A percentile compares a stretch with the other conserved stretches of the same genome.
phyloP scores from a whole-genome alignment of 805 yeast species.

The Cyberlindnera veronae region DNA sequence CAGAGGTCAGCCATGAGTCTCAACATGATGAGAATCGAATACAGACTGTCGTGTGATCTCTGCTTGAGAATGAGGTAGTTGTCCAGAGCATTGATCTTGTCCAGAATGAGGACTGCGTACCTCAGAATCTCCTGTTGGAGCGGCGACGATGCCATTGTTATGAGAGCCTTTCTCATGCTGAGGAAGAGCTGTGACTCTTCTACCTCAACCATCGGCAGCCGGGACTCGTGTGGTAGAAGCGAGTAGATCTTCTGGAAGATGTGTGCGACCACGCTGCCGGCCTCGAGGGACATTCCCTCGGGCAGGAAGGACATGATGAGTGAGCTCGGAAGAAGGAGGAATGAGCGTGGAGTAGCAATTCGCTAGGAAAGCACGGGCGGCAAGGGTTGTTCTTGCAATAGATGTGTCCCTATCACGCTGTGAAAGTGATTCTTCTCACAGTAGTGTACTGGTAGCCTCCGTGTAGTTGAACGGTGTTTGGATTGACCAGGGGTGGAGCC shows the following conservation, averaged over 20 bases:
- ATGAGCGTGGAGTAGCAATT: not conserved
- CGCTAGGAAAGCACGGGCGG: no score
- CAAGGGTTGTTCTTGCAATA: not conserved
- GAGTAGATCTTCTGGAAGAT: slow-evolving; percentile 33
- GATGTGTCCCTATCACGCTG: not conserved
- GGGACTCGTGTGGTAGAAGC: slow-evolving; percentile 36
- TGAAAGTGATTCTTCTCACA: not conserved
- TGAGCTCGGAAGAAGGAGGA: not conserved
- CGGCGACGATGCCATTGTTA: slow-evolving; percentile 28
- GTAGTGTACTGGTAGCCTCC: no score
- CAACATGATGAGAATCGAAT: slow-evolving; percentile 35
- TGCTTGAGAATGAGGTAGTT: slow-evolving; percentile 26
- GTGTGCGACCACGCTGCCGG: slow-evolving; percentile 32
- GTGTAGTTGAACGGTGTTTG: no score
- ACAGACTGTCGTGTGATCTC: slow-evolving; percentile 26
- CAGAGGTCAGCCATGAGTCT: slow-evolving; percentile 39
- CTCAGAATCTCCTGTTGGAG: slow-evolving; percentile 31
- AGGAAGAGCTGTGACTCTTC: slow-evolving; percentile 35
- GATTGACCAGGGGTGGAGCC: no score
- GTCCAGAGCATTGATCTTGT: slow-evolving; percentile 29
- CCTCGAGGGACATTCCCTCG: slow-evolving; percentile 7
- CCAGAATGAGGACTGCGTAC: slow-evolving; percentile 26
- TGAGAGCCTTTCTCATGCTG: slow-evolving; percentile 33
- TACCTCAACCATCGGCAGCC: slow-evolving; percentile 33
- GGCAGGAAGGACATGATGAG: slow-evolving; percentile 8